Evolutionary conservation across 78 protist genomes (phyloP), one percentile per base, ranked within the genome.

Genomic region (Speleostelium caveatum): DNA sequence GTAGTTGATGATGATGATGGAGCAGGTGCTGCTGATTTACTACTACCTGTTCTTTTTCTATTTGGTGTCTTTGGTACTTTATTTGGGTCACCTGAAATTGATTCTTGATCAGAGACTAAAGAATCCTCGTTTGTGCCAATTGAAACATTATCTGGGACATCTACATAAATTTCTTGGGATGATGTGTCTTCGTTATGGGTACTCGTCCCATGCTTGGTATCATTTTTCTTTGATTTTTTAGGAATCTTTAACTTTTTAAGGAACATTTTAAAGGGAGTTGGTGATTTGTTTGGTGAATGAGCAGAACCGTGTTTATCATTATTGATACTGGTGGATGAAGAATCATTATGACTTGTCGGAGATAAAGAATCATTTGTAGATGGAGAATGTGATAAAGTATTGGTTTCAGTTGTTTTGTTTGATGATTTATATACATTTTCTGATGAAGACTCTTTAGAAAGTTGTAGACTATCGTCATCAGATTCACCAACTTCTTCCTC

Each of bases 211-310:
- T 56, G 58, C 22, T 69, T 41, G 35, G 38, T 59, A 28, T 26
- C 51, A n/a, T 51, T 49, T 51, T 67, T 65, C 1, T 22, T 51
- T 19, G 63, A 42, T 32, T 62, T 76, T 59, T 62, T 83, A 16
- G 38, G 45, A 1, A 71, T 74, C 36, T 83, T 83, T 45, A 83
- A 83, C 60, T 69, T 67, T 39, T 69, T 83, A n/a, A 83, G 53
- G 10, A 83, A 59, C 71, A 60, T 36, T 58, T 83, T 83, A 42
- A 83, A 83, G 58, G 91, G 91, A 19, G 91, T 69, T 38, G 91
- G 91, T 33, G 77, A 69, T 39, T 67, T 56, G 1, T 35, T 28
- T 2, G 79, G 51, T 59, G 78, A 55, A 12, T 26, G 24, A 1
- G 42, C 77, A n/a, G n/a, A 26, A 42, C 73, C 7, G 33, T 66